Evolutionary conservation across 2,329 filamentous ascomycete genomes (phyloP).

Genomic region (Diplodia seriata): DNA sequence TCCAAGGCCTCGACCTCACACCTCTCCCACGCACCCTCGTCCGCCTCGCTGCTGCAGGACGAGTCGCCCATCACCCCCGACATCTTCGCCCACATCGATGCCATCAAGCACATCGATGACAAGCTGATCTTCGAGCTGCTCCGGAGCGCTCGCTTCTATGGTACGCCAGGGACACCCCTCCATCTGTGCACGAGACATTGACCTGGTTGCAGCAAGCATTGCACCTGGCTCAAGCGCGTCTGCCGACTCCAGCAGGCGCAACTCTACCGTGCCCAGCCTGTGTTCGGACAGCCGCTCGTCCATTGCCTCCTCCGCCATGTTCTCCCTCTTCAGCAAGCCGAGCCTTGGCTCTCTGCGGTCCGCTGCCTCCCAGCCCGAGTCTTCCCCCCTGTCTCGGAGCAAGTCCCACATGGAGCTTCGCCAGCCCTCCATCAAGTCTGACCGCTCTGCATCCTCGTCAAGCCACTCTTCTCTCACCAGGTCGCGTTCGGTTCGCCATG

Average conservation of each 20-base stretch:
- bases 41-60: conserved; percentile 10
- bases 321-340: conserved; percentile 26
- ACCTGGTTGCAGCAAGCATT: background rate
- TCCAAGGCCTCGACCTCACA: background rate
- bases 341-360: conserved; percentile 6
- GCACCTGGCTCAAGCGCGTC: background rate
- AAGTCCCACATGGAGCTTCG: conserved; percentile 23
- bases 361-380: background rate
- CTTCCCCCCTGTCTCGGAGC: conserved; percentile 13
- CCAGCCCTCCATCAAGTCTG: conserved; percentile 23
- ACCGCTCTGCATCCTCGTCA: conserved; percentile 13
- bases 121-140: conserved; percentile 48
- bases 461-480: conserved; percentile 7
- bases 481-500: conserved; percentile 20
- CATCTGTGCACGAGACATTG: conserved; percentile 2
- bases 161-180: conserved; percentile 37
- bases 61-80: conserved; percentile 41
- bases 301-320: conserved; percentile 24
- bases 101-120: conserved; percentile 50
- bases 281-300: conserved; percentile 15
- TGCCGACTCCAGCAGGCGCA: conserved; percentile 8
- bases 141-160: conserved; percentile 48
- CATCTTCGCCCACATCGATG: conserved; percentile 50
- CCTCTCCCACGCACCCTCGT: conserved; percentile 42
- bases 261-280: conserved; percentile 17